phyloP scores from a whole-genome alignment of 2,329 filamentous ascomycete genomes.

The Aspergillus fischeri region DNA sequence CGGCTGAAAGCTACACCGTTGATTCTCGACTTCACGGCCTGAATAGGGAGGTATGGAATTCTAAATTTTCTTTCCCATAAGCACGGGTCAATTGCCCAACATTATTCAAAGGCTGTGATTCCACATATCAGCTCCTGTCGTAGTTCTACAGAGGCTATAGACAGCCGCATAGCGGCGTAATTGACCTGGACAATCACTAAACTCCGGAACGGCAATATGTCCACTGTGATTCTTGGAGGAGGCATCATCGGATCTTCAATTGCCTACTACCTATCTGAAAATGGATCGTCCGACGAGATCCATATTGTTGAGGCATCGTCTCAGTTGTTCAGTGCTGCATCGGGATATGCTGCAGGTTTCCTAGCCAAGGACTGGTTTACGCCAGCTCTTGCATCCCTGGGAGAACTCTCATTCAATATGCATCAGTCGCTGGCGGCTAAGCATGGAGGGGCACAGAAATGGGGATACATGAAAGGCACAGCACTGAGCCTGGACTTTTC shows the following conservation, averaged over 20 bases:
- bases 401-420: conserved; percentile 64
- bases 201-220: conserved; percentile 32
- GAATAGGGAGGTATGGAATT: too few species aligned
- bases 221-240: conserved; percentile 63
- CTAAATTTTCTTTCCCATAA: too few species aligned
- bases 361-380: conserved; percentile 70
- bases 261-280: conserved; percentile 64
- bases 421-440: conserved; percentile 61
- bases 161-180: not conserved
- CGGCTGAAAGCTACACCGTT: too few species aligned
- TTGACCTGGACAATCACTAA: not conserved
- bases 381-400: conserved; percentile 54
- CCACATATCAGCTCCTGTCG: too few species aligned
- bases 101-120: too few species aligned
- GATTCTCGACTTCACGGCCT: too few species aligned
- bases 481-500: conserved; percentile 52
- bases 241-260: conserved; percentile 68
- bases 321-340: conserved; percentile 67
- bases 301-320: conserved; percentile 56
- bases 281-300: conserved; percentile 39
- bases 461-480: conserved; percentile 58
- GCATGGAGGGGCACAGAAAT: conserved; percentile 54
- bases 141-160: too few species aligned
- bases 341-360: conserved; percentile 70
- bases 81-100: too few species aligned